A percentile compares a stretch with the other conserved stretches of the same genome.
Conservation (phyloP, 2,329 filamentous ascomycete species). For the Cladosporium phlei region DNA sequence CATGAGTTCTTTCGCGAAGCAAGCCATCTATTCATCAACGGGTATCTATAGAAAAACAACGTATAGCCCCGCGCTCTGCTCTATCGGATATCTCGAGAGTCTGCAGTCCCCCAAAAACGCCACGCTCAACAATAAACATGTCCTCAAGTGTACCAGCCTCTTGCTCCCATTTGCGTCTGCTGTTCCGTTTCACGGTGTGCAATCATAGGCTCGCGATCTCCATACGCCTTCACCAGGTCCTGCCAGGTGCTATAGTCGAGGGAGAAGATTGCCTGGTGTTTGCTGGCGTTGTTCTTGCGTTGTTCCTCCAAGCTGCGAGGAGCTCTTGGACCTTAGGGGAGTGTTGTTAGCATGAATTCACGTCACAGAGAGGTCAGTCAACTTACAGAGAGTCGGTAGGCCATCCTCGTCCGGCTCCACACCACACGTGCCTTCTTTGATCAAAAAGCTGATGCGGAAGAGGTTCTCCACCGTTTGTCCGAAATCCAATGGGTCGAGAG, state of each 20-base stretch:
- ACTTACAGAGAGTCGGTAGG: conserved; percentile 76
- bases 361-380: not conserved
- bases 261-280: conserved; percentile 79
- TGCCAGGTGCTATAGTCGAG: conserved; percentile 83
- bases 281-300: conserved; percentile 52
- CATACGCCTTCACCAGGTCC: conserved; percentile 68
- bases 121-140: conserved; percentile 3
- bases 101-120: not conserved
- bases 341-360: conserved; percentile 5
- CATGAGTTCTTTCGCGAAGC: not conserved
- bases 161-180: conserved; percentile 48
- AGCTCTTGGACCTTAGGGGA: conserved; percentile 38
- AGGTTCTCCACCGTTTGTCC: conserved; percentile 94
- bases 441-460: conserved; percentile 93
- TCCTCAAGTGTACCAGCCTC: conserved; percentile 61
- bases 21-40: not conserved
- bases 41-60: not conserved
- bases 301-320: conserved; percentile 49
- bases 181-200: conserved; percentile 65
- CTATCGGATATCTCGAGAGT: conserved; percentile 13
- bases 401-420: conserved; percentile 68
- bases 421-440: conserved; percentile 74
- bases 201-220: conserved; percentile 77
- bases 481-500: conserved; percentile 84
- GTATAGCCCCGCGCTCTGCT: no score